These are phyloP conservation scores for Trypanosoma scelopori DNA, from an alignment of 208 protist genomes.

Conservation along the genomic window DNA sequence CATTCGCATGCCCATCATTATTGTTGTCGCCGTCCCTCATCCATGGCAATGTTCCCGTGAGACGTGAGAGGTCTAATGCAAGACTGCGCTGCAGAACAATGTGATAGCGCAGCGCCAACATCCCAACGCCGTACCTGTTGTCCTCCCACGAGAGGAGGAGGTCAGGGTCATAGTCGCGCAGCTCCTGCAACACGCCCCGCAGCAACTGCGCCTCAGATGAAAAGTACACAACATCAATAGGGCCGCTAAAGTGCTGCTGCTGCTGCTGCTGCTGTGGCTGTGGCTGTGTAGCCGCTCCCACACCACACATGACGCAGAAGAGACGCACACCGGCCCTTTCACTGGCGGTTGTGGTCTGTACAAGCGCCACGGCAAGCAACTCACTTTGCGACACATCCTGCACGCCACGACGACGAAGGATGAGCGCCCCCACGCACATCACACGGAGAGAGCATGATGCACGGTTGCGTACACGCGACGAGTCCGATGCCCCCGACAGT, in stretches of 20 bases:
- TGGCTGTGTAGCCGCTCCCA: background rate
- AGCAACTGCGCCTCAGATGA: slow-evolving; percentile 52
- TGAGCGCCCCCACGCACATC: slow-evolving; percentile 55
- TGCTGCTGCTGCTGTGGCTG: background rate
- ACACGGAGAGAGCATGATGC: slow-evolving; percentile 34
- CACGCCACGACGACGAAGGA: slow-evolving; percentile 31
- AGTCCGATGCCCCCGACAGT: slow-evolving; percentile 1
- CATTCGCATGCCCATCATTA: background rate
- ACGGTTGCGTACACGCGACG: slow-evolving; percentile 4
- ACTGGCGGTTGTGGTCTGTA: slow-evolving; percentile 28
- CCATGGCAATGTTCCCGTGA: slow-evolving; percentile 6
- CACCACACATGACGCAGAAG: slow-evolving; percentile 34
- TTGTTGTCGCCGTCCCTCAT: background rate
- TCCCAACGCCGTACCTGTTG: slow-evolving; percentile 62
- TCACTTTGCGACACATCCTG: slow-evolving; percentile 33
- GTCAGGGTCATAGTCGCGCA: slow-evolving; percentile 62
- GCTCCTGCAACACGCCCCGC: slow-evolving; percentile 37
- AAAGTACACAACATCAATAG: slow-evolving; percentile 44
- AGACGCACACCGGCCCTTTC: slow-evolving; percentile 39
- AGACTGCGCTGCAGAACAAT: slow-evolving; percentile 49
- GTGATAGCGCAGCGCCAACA: slow-evolving; percentile 61
- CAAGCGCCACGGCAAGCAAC: slow-evolving; percentile 61
- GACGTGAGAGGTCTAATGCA: slow-evolving; percentile 48
- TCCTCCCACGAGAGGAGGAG: slow-evolving; percentile 80
- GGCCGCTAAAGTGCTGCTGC: slow-evolving; percentile 17